phyloP scores from a whole-genome alignment of 257 asterid genomes.

The Solanum tarapatanum region DNA sequence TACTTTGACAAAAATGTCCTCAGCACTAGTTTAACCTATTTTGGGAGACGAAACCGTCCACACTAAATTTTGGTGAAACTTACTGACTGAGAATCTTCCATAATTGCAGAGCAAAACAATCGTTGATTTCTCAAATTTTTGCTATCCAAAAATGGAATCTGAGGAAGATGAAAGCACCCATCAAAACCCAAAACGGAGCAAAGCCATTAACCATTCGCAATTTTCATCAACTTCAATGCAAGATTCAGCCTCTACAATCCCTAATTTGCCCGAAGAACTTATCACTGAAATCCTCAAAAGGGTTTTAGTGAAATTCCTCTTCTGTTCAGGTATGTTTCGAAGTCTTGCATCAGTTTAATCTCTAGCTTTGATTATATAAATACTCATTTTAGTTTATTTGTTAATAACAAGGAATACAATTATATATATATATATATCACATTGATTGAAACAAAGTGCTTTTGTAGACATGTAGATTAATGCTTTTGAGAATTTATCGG shows the following conservation, averaged over 20 bases:
- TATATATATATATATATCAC: no score
- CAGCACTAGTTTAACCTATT: neutral
- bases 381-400: slow-evolving; percentile 10
- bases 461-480: no score
- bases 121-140: neutral
- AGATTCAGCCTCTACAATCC: neutral
- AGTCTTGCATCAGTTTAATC: slow-evolving; percentile 32
- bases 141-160: neutral
- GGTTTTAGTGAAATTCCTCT: slow-evolving; percentile 34
- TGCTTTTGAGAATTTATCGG: no score
- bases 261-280: slow-evolving; percentile 30
- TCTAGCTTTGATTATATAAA: slow-evolving; percentile 21
- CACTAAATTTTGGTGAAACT: neutral
- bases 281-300: slow-evolving; percentile 29
- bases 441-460: no score
- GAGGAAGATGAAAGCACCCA: no score
- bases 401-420: no score
- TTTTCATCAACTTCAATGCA: no score
- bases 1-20: no score
- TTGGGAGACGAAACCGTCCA: neutral
- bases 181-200: neutral
- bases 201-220: neutral
- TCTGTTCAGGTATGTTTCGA: slow-evolving; percentile 19
- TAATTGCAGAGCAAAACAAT: neutral
- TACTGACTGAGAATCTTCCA: neutral